Evolutionary conservation across 2,329 filamentous ascomycete genomes (phyloP).

Genomic region (Microcera coccophila): DNA sequence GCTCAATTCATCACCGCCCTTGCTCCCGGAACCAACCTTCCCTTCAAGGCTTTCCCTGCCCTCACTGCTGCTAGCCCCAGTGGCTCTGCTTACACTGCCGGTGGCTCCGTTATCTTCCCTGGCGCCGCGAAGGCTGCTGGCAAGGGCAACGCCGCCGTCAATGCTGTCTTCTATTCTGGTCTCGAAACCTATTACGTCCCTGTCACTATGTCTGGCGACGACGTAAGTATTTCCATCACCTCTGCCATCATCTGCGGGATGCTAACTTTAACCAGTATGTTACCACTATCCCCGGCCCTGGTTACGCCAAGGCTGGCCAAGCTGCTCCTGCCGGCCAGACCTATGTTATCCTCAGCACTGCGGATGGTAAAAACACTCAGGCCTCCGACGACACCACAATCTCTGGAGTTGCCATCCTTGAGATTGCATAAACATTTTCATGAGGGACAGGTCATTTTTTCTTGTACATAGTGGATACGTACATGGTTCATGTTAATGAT

Average conservation of each 20-base stretch:
- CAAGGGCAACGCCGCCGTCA: conserved; percentile 4
- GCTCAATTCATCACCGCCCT: conserved; percentile 53
- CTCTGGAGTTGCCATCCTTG: conserved; percentile 33
- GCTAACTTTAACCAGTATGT: conserved; percentile 13
- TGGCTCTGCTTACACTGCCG: neutral
- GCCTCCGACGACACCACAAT: conserved; percentile 32
- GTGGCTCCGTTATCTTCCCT: conserved; percentile 4
- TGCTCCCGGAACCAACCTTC: conserved; percentile 53
- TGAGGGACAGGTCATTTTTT: neutral
- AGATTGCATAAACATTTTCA: conserved; percentile 14
- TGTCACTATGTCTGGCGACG: conserved; percentile 4
- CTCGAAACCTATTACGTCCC: conserved; percentile 18
- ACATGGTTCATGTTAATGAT: neutral
- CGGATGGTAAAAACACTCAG: conserved; percentile 25
- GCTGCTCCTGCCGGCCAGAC: conserved; percentile 28
- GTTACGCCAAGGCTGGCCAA: conserved; percentile 6
- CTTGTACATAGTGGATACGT: conserved; percentile 1
- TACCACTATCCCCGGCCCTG: conserved; percentile 7
- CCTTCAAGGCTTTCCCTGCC: conserved; percentile 58
- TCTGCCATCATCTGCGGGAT: neutral
- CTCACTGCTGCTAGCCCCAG: conserved; percentile 34
- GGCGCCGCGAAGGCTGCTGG: conserved; percentile 7
- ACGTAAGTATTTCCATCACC: conserved; percentile 11
- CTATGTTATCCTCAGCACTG: conserved; percentile 34
- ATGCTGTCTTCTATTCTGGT: conserved; percentile 15